These are phyloP conservation scores for Ceratobasidium sp. DNA, from an alignment of 1,284 basidiomycete genomes.

Conservation along the genomic window DNA sequence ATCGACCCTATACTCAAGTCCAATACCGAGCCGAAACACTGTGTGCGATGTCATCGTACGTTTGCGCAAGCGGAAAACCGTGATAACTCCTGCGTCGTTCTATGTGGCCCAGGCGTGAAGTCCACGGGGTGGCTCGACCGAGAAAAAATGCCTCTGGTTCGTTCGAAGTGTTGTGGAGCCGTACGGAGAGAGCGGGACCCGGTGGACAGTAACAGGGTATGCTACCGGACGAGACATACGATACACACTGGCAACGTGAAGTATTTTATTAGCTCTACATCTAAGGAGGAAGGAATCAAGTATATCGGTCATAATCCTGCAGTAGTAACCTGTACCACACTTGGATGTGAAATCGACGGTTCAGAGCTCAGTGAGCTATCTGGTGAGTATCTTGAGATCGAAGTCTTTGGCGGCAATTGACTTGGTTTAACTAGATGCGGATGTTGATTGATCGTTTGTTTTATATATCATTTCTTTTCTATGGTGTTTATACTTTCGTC, in stretches of 20 bases:
- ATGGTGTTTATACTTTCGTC: too few relatives aligned
- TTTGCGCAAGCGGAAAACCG: not conserved
- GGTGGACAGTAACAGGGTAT: not conserved
- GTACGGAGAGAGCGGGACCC: not conserved
- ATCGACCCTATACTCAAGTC: not conserved
- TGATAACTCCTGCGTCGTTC: not conserved
- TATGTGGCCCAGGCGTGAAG: not conserved
- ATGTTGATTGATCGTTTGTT: too few relatives aligned
- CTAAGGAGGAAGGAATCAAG: not conserved
- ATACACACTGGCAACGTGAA: not conserved
- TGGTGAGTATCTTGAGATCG: not conserved
- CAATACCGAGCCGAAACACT: not conserved
- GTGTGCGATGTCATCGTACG: not conserved
- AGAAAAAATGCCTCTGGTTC: too few relatives aligned
- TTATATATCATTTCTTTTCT: too few relatives aligned
- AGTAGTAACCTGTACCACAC: not conserved
- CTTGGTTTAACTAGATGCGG: too few relatives aligned
- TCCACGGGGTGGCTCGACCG: too few relatives aligned
- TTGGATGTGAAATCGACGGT: not conserved
- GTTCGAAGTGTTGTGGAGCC: not conserved
- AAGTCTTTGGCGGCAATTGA: too few relatives aligned
- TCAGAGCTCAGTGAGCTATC: not conserved
- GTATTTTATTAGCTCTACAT: not conserved
- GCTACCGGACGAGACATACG: constrained; percentile 11
- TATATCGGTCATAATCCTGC: not conserved